Percentiles rank a stretch among this genome's conserved stretches.
These are phyloP conservation scores for Leishmania guyanensis DNA, from an alignment of 208 protist species.

Conservation along the genomic window DNA sequence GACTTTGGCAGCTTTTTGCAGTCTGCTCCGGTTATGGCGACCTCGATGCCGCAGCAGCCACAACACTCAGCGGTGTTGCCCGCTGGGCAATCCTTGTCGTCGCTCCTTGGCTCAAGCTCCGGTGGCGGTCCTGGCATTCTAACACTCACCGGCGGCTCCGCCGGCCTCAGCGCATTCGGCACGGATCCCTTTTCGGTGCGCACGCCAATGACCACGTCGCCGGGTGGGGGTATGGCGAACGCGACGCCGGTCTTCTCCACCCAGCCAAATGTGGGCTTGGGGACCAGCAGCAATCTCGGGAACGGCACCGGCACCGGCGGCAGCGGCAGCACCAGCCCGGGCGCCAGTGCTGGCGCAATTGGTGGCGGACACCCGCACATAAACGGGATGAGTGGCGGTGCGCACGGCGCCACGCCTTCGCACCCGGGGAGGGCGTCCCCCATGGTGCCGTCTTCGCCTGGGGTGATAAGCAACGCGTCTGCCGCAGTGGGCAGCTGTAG, in stretches of 20 bases:
- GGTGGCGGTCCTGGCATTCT: conserved; percentile 11
- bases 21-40: conserved; percentile 9
- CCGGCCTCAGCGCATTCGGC: conserved; percentile 18
- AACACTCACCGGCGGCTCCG: background rate
- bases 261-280: conserved; percentile 31
- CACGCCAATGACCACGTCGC: conserved; percentile 11
- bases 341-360: background rate
- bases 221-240: conserved; percentile 6
- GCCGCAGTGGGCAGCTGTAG: conserved; percentile 18
- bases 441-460: conserved; percentile 30
- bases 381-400: conserved; percentile 3
- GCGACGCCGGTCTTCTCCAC: conserved; percentile 45
- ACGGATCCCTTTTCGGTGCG: conserved; percentile 24
- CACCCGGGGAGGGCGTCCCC: conserved; percentile 25
- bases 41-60: conserved; percentile 2
- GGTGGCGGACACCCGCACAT: conserved; percentile 16
- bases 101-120: conserved; percentile 9
- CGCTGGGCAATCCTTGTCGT: background rate
- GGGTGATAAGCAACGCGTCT: conserved; percentile 22
- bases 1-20: conserved; percentile 68
- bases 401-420: conserved; percentile 8
- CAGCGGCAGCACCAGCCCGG: conserved; percentile 8
- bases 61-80: conserved; percentile 1
- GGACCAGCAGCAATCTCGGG: conserved; percentile 2
- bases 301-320: background rate